A percentile compares a stretch with the other conserved stretches of the same genome.
Conservation (phyloP, 2,329 filamentous ascomycete species). For the Ophiostoma australiae region DNA sequence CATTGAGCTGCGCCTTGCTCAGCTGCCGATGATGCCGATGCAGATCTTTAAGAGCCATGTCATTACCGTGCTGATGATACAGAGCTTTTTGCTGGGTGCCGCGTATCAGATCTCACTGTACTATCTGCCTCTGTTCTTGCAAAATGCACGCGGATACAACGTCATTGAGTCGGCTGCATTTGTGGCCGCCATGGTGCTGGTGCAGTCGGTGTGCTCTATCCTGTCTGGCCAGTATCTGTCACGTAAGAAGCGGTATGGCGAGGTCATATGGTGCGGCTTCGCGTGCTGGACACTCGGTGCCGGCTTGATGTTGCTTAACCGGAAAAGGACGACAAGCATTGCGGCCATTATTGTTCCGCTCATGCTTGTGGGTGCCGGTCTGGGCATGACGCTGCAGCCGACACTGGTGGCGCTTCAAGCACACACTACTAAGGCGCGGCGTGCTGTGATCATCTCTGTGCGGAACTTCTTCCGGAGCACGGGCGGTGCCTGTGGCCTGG, state of each 20-base stretch:
- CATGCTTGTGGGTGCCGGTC: conserved; percentile 35
- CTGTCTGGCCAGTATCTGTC: conserved; percentile 34
- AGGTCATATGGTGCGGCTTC: conserved; percentile 34
- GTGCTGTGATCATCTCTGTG: conserved; percentile 37
- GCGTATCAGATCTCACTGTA: conserved; percentile 26
- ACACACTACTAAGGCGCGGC: conserved; percentile 35
- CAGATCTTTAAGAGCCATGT: conserved; percentile 24
- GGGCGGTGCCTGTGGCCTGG: conserved; percentile 37
- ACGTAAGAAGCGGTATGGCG: conserved; percentile 32
- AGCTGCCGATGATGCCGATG: conserved; percentile 28
- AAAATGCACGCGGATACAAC: conserved; percentile 32
- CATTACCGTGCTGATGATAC: conserved; percentile 22
- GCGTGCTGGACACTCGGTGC: conserved; percentile 36
- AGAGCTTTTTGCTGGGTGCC: conserved; percentile 26
- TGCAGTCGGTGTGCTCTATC: conserved; percentile 32
- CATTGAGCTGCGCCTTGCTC: conserved; percentile 24
- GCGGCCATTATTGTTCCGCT: conserved; percentile 34
- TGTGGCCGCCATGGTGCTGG: conserved; percentile 32
- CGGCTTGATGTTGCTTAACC: conserved; percentile 33
- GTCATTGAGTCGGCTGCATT: conserved; percentile 33
- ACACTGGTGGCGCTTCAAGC: conserved; percentile 38
- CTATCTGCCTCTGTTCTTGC: conserved; percentile 34
- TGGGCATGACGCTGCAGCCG: conserved; percentile 38
- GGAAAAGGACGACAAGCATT: conserved; percentile 28
- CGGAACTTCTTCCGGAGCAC: conserved; percentile 39